Evolutionary conservation across 1,284 basidiomycete species (phyloP).

Genomic region (Heterobasidion occidentale): DNA sequence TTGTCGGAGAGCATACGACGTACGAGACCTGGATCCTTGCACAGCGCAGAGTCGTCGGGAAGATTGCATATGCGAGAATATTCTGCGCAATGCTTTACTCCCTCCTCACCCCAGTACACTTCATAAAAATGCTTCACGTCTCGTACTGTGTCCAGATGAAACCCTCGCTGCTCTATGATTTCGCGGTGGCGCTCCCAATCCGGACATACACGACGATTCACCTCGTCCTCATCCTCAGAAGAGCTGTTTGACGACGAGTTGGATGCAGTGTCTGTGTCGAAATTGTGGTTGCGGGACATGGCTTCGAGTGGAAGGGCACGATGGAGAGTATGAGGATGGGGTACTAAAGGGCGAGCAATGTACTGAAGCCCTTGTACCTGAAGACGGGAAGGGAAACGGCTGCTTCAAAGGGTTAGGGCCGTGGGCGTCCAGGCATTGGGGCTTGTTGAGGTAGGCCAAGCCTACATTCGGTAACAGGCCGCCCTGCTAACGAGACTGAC

Average conservation of each 20-base stretch:
- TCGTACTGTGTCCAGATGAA: constrained; percentile 56
- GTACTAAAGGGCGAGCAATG: not conserved
- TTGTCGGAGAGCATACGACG: constrained; percentile 16
- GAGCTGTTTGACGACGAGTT: constrained; percentile 35
- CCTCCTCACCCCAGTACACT: constrained; percentile 22
- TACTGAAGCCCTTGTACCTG: not conserved
- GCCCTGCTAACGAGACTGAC: not conserved
- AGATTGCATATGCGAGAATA: constrained; percentile 26
- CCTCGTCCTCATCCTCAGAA: constrained; percentile 53
- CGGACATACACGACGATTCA: constrained; percentile 50
- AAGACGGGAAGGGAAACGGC: not conserved
- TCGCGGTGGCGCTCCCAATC: constrained; percentile 51
- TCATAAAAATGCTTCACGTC: constrained; percentile 55
- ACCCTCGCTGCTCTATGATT: constrained; percentile 42
- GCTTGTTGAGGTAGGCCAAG: not conserved
- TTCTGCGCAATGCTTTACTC: constrained; percentile 22
- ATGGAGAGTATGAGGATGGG: not conserved
- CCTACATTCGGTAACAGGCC: not conserved
- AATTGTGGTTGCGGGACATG: constrained; percentile 10
- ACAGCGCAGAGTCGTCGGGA: constrained; percentile 49
- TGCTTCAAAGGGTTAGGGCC: not conserved
- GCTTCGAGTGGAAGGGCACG: not conserved
- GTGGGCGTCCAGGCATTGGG: not conserved
- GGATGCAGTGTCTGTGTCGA: constrained; percentile 23
- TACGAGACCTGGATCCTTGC: constrained; percentile 63